Percentiles rank a stretch among this genome's conserved stretches.
Evolutionary conservation across 495 filamentous ascomycete species (phyloP).

Genomic region (Daldinia concentrica): DNA sequence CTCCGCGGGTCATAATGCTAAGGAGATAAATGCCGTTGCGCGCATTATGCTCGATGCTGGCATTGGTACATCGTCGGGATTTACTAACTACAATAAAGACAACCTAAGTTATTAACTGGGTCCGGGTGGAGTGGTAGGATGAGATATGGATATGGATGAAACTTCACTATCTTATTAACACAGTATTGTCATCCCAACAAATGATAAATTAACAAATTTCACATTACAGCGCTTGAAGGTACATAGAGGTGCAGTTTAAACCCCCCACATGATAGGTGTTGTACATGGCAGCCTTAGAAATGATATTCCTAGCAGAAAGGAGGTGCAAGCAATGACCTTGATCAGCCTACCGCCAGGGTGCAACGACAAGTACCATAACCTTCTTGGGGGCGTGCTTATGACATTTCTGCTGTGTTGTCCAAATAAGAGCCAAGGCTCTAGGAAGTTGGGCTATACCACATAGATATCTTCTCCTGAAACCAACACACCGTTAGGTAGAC

Average conservation of each 20-base stretch:
- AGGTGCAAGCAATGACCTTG: neutral
- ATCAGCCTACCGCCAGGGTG: neutral
- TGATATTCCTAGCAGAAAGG: conserved; percentile 1
- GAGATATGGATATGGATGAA: neutral
- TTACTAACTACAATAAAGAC: neutral
- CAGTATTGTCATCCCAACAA: conserved; percentile 3
- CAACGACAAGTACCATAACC: neutral
- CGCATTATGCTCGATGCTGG: conserved; percentile 6
- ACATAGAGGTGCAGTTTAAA: neutral
- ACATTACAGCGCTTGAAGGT: neutral
- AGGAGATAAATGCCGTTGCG: conserved; percentile 2
- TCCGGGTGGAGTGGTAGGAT: conserved; percentile 2
- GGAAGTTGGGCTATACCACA: neutral
- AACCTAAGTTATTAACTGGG: neutral
- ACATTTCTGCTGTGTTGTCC: neutral
- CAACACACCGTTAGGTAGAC: neutral
- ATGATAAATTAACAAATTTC: neutral
- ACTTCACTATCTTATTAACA: conserved; percentile 1
- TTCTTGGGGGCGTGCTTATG: neutral
- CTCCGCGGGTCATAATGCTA: neutral
- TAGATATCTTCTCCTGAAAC: conserved; percentile 4
- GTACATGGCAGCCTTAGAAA: neutral
- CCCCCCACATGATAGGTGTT: neutral
- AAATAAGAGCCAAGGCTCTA: neutral
- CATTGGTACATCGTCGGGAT: neutral